These are phyloP conservation scores for Toxicodendron radicans DNA, from an alignment of 345 rosid species.

Conservation along the genomic window DNA sequence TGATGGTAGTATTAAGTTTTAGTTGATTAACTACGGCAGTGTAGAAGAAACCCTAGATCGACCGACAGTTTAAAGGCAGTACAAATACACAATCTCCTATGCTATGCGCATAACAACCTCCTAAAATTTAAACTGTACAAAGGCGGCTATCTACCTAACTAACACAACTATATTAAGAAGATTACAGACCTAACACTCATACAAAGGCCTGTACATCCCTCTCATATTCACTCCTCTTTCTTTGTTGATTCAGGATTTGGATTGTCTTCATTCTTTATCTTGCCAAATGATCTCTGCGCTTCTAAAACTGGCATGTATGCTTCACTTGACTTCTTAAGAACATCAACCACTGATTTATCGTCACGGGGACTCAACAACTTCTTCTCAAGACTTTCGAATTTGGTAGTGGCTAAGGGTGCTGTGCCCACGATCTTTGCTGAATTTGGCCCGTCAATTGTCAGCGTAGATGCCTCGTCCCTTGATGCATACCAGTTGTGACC, in stretches of 20 bases:
- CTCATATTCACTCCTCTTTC: constrained; percentile 27
- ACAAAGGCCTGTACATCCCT: background rate
- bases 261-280: constrained; percentile 41
- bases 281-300: constrained; percentile 43
- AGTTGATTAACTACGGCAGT: background rate
- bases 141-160: background rate
- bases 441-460: constrained; percentile 66
- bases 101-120: background rate
- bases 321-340: constrained; percentile 47
- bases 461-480: constrained; percentile 72
- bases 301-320: constrained; percentile 47
- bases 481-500: constrained; percentile 95
- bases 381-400: constrained; percentile 63
- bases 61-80: background rate
- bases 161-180: background rate
- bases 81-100: background rate
- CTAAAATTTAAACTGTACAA: constrained; percentile 3
- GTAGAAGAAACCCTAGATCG: background rate
- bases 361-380: constrained; percentile 61
- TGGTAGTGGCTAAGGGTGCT: constrained; percentile 55
- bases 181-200: background rate
- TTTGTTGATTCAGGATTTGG: constrained; percentile 30
- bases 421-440: constrained; percentile 47
- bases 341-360: constrained; percentile 46
- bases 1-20: background rate